Evolutionary conservation across 2,329 filamentous ascomycete genomes (phyloP).

Genomic region (Beauveria bassiana): DNA sequence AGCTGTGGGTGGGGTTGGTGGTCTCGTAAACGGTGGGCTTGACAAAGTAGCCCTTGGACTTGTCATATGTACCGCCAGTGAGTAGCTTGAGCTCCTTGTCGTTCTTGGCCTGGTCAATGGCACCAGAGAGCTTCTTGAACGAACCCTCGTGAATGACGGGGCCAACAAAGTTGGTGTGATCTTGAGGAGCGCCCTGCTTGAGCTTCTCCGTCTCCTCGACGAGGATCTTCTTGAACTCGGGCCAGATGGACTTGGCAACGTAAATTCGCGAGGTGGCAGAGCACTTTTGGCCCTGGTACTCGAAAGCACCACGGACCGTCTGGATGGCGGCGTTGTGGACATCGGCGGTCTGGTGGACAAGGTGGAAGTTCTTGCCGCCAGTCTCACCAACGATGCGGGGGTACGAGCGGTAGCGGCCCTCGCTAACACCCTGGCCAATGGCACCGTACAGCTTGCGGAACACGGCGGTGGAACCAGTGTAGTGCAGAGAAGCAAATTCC

Average conservation of each 20-base stretch:
- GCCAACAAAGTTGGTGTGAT: conserved; percentile 74
- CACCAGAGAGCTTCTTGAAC: conserved; percentile 71
- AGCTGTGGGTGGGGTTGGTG: conserved; percentile 63
- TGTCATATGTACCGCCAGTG: conserved; percentile 69
- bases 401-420: conserved; percentile 77
- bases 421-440: conserved; percentile 73
- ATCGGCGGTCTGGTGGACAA: conserved; percentile 71
- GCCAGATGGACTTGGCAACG: conserved; percentile 67
- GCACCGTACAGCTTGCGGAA: conserved; percentile 84
- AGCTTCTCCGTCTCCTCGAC: conserved; percentile 62
- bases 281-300: conserved; percentile 90
- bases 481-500: conserved; percentile 86
- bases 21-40: conserved; percentile 76
- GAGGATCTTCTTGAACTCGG: conserved; percentile 60
- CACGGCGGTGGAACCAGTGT: conserved; percentile 85
- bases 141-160: conserved; percentile 77
- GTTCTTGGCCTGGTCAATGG: conserved; percentile 72
- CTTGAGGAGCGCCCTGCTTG: conserved; percentile 59
- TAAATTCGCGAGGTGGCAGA: conserved; percentile 76
- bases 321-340: conserved; percentile 71
- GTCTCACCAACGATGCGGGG: conserved; percentile 87
- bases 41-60: conserved; percentile 73
- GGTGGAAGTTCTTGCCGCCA: conserved; percentile 88
- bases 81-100: conserved; percentile 67
- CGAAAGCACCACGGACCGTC: conserved; percentile 80